A percentile compares a stretch with the other conserved stretches of the same genome.
These are phyloP conservation scores for Fusarium succisae DNA, from an alignment of 2,329 filamentous ascomycete genomes.

Conservation along the genomic window DNA sequence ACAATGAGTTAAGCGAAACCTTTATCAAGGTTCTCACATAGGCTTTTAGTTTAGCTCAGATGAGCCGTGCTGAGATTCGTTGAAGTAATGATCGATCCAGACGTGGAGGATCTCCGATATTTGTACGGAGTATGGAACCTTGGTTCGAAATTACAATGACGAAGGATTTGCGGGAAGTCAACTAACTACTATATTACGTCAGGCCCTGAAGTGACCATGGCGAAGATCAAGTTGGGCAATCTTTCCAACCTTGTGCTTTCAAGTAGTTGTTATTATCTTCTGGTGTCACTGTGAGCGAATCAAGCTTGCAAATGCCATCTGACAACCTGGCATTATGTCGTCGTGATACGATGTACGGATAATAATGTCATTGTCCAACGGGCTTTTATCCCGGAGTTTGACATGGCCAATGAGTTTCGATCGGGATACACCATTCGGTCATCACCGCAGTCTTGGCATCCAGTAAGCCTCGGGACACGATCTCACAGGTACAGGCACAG, in stretches of 20 bases:
- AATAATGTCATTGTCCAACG: constrained; percentile 25
- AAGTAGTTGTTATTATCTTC: background rate
- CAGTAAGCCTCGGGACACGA: constrained; percentile 30
- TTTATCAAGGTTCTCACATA: background rate
- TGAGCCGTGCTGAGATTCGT: background rate
- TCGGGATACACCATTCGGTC: constrained; percentile 18
- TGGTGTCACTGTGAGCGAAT: background rate
- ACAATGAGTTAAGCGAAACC: constrained; percentile 18
- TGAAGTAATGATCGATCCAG: constrained; percentile 4
- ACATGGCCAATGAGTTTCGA: constrained; percentile 19
- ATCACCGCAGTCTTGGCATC: constrained; percentile 27
- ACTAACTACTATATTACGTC: background rate
- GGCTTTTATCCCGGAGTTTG: constrained; percentile 7
- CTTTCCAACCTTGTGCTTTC: background rate
- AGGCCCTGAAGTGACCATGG: background rate
- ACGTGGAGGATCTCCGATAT: constrained; percentile 17
- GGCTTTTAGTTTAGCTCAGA: background rate
- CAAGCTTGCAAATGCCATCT: background rate
- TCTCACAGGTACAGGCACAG: constrained; percentile 16
- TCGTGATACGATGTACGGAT: constrained; percentile 22
- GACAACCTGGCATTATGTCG: background rate
- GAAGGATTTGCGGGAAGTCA: background rate
- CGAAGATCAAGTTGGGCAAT: background rate
- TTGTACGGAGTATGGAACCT: background rate
- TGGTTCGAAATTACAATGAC: constrained; percentile 11